Evolutionary conservation across 768 basidiomycete species (phyloP), one percentile per base, ranked within the genome.

Genomic region (Leucosporidium creatinivorum): DNA sequence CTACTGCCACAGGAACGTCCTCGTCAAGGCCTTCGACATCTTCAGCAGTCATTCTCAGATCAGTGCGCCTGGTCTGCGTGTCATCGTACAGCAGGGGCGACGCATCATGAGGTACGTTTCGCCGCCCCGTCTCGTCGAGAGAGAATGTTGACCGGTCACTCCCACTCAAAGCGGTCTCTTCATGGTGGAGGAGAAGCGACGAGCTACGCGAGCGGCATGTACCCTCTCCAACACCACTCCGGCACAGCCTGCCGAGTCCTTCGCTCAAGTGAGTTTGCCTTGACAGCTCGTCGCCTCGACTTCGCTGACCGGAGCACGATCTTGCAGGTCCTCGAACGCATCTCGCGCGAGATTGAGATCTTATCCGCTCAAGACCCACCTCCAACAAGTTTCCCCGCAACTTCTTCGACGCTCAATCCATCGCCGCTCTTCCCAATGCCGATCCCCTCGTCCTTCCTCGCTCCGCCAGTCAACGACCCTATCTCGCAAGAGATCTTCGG

Each of bases 101-200:
- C 31, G 61, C 15, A 60, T 72, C 21, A 23, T 72, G 17, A 61
- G 55, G 65, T 62, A 3, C 21, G 64, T 48, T 58, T 8, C 13
- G 64, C 33, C 18, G 30, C n/a, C 39, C 12, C 58, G 6, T 21
- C 4, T 8, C 1, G 17, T 25, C 0, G 1, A 4, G 4, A 18
- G 1, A 21, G 23, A 9, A 26, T 1, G 0, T 9, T 52, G 17
- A 18, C 10, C 31, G 58, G 17, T 23, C 6, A 26, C 6, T 3
- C 26, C 30, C 28, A 48, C 26, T 12, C 36, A 15, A 31, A 68
- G 61, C n/a, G 67, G 70, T 0, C 54, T 72, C 12, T 66, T 66
- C 50, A 13, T 61, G 57, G 70, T 63, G 25, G 61, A 60, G n/a
- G 62, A 58, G 44, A 68, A 66, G 51, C 59, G 69, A 0, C 56